Percentiles rank a stretch among this genome's conserved stretches.
Conservation (phyloP, 2,329 filamentous ascomycete genomes). For the Aureobasidium mangrovei region DNA sequence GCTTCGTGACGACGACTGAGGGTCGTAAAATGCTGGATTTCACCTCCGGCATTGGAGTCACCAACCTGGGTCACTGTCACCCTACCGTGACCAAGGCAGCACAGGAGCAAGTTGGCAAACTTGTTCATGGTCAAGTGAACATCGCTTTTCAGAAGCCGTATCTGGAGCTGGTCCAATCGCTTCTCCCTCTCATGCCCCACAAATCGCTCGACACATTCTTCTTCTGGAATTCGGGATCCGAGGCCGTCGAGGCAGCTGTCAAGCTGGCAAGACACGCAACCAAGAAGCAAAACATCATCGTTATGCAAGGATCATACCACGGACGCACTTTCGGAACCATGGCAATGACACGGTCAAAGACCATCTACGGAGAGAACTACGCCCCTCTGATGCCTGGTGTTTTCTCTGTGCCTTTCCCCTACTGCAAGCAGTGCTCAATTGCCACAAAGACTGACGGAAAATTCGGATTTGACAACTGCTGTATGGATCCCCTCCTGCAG, state of each 20-base stretch:
- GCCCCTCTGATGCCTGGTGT: slow-evolving; percentile 33
- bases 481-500: slow-evolving; percentile 30
- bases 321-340: slow-evolving; percentile 30
- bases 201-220: slow-evolving; percentile 31
- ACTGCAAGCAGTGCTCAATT: slow-evolving; percentile 31
- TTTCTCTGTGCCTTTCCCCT: slow-evolving; percentile 31
- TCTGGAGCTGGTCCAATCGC: slow-evolving; percentile 26
- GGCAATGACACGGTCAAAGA: slow-evolving; percentile 30
- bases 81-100: slow-evolving; percentile 30
- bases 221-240: slow-evolving; percentile 32
- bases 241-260: slow-evolving; percentile 30
- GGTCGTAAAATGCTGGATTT: slow-evolving; percentile 28
- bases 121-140: slow-evolving; percentile 34
- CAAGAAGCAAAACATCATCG: slow-evolving; percentile 31
- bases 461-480: slow-evolving; percentile 30
- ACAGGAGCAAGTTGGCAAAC: slow-evolving; percentile 28
- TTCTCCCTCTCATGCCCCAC: slow-evolving; percentile 31
- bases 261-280: slow-evolving; percentile 31
- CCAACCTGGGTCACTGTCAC: slow-evolving; percentile 31
- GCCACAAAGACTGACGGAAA: slow-evolving; percentile 23
- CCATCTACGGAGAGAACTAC: slow-evolving; percentile 27
- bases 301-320: slow-evolving; percentile 32
- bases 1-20: slow-evolving; percentile 26
- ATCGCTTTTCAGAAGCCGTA: slow-evolving; percentile 34
- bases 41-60: slow-evolving; percentile 29